Evolutionary conservation across 176 grass and related monocot genomes (phyloP).

Genomic region (Oryza meyeriana): DNA sequence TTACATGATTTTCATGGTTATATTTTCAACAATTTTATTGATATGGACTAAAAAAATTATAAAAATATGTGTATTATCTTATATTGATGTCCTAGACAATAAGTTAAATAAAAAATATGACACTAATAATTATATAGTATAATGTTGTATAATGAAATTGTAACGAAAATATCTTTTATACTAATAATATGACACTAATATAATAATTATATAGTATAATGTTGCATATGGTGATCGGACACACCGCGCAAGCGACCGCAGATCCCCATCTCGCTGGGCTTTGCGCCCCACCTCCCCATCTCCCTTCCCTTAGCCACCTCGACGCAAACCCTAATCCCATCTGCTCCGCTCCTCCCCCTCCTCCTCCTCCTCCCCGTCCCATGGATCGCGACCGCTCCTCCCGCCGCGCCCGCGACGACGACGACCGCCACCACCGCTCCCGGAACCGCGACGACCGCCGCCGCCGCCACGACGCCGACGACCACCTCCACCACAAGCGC

Average conservation of each 20-base stretch:
- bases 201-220: no score
- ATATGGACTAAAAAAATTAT: no score
- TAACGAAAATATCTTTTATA: no score
- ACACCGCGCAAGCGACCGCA: not conserved
- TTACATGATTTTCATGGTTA: no score
- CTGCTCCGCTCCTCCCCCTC: not conserved
- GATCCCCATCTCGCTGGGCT: not conserved
- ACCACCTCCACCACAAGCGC: conserved; percentile 20
- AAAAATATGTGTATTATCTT: no score
- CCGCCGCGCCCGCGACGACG: conserved; percentile 34
- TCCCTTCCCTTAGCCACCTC: not conserved
- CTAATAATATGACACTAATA: no score
- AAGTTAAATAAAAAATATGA: no score
- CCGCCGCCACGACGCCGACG: conserved; percentile 5
- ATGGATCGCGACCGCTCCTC: conserved; percentile 66
- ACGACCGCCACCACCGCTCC: conserved; percentile 25
- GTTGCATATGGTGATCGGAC: not conserved
- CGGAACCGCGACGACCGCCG: conserved; percentile 6
- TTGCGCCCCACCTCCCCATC: not conserved
- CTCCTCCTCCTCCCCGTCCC: not conserved
- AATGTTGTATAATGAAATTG: no score
- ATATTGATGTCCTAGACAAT: no score
- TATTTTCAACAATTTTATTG: no score
- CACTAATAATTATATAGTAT: no score
- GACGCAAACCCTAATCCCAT: conserved; percentile 37